Base-by-base conservation (phyloP, 2,329 filamentous ascomycete species). In the Graphium sp. region DNA sequence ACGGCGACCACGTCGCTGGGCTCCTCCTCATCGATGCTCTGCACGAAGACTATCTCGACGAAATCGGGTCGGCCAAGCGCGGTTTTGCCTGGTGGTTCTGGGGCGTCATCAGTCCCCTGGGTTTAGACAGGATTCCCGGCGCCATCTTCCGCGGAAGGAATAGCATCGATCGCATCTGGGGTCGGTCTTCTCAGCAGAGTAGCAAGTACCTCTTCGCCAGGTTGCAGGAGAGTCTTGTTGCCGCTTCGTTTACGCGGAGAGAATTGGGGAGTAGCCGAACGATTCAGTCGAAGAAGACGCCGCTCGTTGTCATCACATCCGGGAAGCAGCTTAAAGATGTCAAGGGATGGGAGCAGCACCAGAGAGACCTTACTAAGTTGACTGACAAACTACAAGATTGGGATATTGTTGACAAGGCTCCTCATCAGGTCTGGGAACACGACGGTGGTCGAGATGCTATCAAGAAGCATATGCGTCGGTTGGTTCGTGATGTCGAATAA, bases 221-320 rank as follows among this genome's bases (percentile, higher is more conserved):
- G 52, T 61, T 98, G 32, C 89, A 98, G 52, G 89, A 98, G 56
- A 87, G 77, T 38, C 62, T 95, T 1, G 83, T 94, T 18, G 85
- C 85, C 1, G 68, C 74, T 38, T 82, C 80, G 1, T 70, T 95
- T 39, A 83, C 83, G 10, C 77, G 74, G 48, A 80, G 80, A 19
- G 89, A 98, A 43, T 73, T 92, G 12, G 58, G 65, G 24, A 79
- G 74, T 34, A 83, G 83, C 33, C 63, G 78, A 14, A 74, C 75
- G 26, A 89, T 95, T 30, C 82, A 93, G 52, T 64, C 66, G 33
- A 61, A 62, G n/a, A 60, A 79, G 33, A 80, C 78, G 10, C 77
- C 83, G 6, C 55, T 95, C 22, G 75, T 75, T 2, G 58, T 98
- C 15, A 66, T 95, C 32, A 92, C 80, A 47, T 92, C 82, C 1